Evolutionary conservation across 192 early-diverging fungal species (phyloP).

Genomic region (Coemansia sp.): DNA sequence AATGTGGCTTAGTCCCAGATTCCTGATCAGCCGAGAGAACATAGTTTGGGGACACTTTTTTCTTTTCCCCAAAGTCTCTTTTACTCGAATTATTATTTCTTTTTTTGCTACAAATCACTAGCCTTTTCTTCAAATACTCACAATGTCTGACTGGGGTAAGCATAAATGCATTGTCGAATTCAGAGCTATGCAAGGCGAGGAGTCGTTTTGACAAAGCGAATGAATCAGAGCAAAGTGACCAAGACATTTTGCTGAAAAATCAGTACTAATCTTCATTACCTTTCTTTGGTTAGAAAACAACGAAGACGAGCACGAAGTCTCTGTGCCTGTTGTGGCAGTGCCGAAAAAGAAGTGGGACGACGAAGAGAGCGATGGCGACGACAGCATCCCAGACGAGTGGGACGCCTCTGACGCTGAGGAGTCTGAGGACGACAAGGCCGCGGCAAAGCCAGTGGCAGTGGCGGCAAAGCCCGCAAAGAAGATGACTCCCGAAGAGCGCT

Average conservation of each 20-base stretch:
- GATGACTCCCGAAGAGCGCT: constrained; percentile 60
- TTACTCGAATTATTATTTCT: background rate
- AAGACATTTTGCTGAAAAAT: background rate
- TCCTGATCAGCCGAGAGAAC: background rate
- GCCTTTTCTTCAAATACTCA: constrained; percentile 8
- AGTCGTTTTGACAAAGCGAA: background rate
- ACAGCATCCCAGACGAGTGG: constrained; percentile 65
- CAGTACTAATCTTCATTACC: background rate
- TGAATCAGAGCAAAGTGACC: background rate
- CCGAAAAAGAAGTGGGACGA: constrained; percentile 59
- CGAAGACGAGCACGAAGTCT: constrained; percentile 13
- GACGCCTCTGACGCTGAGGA: constrained; percentile 63
- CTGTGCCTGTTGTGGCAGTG: background rate
- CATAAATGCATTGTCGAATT: constrained; percentile 21
- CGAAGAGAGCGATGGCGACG: constrained; percentile 68
- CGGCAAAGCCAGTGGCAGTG: constrained; percentile 1
- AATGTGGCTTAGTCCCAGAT: background rate
- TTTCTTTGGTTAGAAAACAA: constrained; percentile 18
- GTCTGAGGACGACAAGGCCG: constrained; percentile 40
- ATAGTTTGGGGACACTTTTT: background rate
- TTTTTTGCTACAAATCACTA: background rate
- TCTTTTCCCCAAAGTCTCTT: background rate
- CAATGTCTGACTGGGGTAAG: constrained; percentile 57
- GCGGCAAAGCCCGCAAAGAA: constrained; percentile 55
- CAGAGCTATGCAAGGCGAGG: background rate